These are phyloP conservation scores for Euphorbia schlechtendalii DNA, from an alignment of 441 rosid species.

Conservation along the genomic window DNA sequence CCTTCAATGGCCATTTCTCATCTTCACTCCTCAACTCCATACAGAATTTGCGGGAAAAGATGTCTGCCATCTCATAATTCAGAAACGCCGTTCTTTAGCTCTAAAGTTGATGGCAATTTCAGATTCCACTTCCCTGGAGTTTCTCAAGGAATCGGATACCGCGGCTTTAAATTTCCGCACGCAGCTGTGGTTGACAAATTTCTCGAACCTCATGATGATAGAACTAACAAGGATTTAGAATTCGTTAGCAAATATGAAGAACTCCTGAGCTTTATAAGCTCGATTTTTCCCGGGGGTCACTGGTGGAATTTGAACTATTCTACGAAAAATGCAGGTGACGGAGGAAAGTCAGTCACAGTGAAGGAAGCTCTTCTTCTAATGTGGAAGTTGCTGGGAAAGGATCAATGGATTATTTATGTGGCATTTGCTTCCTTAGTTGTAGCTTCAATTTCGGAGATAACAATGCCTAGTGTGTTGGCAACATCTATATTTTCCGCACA, in stretches of 20 bases:
- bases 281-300: conserved; percentile 19
- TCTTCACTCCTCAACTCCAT: neutral
- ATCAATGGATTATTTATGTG: conserved; percentile 32
- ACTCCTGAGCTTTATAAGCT: neutral
- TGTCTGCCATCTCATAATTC: neutral
- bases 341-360: conserved; percentile 23
- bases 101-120: neutral
- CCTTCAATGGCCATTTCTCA: conserved; percentile 20
- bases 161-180: conserved; percentile 1
- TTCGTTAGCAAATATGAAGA: conserved; percentile 2
- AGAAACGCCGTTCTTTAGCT: neutral
- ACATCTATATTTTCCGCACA: conserved; percentile 46
- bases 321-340: conserved; percentile 10
- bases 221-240: neutral
- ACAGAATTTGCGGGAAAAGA: neutral
- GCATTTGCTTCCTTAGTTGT: conserved; percentile 35
- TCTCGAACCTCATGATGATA: neutral
- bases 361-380: conserved; percentile 24
- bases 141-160: conserved; percentile 9
- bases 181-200: neutral
- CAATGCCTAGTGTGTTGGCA: conserved; percentile 44
- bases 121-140: conserved; percentile 5
- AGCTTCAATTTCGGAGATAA: conserved; percentile 47
- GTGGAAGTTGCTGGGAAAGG: conserved; percentile 35
- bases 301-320: conserved; percentile 34